Evolutionary conservation across 805 yeast species (phyloP), one percentile per base, ranked within the genome.

Genomic region (Novakomyces olei): DNA sequence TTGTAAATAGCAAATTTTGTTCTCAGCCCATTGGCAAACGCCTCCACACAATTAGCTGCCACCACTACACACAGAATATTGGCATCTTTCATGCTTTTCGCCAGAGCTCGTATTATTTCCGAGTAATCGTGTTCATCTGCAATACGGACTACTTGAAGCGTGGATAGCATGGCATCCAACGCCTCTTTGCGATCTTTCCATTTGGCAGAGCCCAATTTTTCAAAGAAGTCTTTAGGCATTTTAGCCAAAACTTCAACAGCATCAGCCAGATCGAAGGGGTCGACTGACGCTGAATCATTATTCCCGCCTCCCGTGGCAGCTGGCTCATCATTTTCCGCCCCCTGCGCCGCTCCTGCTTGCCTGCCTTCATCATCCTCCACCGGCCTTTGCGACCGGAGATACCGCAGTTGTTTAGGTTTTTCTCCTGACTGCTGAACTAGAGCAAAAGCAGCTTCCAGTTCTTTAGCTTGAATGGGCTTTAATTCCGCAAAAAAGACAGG

Each of bases 111-210:
- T n/a, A 72, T 53, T n/a, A 83, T 50, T 2, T 62, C 72, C 5
- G 62, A 40, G 50, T 72, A 80, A 47, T 83, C 91, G 34, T 58
- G 77, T 22, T 57, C 60, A 5, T 57, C 52, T n/a, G 56, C 58
- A 29, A 72, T 57, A 1, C 68, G 67, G 28, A 73, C 69, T 8
- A 57, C 53, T 14, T 50, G 48, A 2, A 65, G 60, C 5, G 38
- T 41, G 3, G 36, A 37, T 5, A 35, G 32, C 6, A 63, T 47
- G 39, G 70, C 81, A 30, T 78, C 85, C 35, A 88, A 58, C 0
- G 66, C 79, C 42, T 78, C 94, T 36, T 77, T 80, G 39, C 98
- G 63, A 33, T 83, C 95, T 47, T 81, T 80, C 98, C 98, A 88
- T 44, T 74, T 72, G 0, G 70, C 39, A 2, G 83, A 71, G 1